Percentiles rank a stretch among this genome's conserved stretches.
These are phyloP conservation scores for Oxyria digyna DNA, from an alignment of 148 eudicot species.

Conservation along the genomic window DNA sequence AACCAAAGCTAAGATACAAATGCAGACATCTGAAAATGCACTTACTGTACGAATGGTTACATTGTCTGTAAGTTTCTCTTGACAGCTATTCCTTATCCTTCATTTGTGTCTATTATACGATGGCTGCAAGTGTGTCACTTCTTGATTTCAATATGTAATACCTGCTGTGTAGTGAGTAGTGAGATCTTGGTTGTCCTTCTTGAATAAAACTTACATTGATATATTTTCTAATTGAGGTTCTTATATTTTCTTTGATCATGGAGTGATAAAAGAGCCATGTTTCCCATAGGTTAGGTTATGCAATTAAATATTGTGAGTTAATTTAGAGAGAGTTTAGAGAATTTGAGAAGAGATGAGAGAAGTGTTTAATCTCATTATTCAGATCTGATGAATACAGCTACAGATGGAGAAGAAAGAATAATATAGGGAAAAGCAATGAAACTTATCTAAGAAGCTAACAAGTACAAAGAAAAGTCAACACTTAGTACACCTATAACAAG, in stretches of 20 bases:
- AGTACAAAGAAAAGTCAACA: no score
- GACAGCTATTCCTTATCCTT: neutral
- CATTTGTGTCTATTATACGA: neutral
- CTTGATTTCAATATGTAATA: neutral
- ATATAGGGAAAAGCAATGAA: no score
- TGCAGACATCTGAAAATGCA: conserved; percentile 95
- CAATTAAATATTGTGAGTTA: neutral
- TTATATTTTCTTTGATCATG: neutral
- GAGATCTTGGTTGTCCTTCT: neutral
- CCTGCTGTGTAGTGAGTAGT: neutral
- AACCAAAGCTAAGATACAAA: conserved; percentile 81
- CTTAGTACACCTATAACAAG: no score
- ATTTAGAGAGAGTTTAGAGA: no score
- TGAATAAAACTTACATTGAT: neutral
- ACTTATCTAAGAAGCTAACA: no score
- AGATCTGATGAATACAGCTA: no score
- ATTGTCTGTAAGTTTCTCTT: conserved; percentile 34
- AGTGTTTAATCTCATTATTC: no score
- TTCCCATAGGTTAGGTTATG: neutral
- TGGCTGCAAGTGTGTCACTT: neutral
- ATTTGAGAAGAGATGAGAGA: no score
- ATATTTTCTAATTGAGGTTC: neutral
- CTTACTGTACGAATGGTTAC: conserved; percentile 86
- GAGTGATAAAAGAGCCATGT: neutral
- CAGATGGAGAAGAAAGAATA: no score